Evolutionary conservation across 768 basidiomycete genomes (phyloP).

Genomic region (Auricularia heimuer): DNA sequence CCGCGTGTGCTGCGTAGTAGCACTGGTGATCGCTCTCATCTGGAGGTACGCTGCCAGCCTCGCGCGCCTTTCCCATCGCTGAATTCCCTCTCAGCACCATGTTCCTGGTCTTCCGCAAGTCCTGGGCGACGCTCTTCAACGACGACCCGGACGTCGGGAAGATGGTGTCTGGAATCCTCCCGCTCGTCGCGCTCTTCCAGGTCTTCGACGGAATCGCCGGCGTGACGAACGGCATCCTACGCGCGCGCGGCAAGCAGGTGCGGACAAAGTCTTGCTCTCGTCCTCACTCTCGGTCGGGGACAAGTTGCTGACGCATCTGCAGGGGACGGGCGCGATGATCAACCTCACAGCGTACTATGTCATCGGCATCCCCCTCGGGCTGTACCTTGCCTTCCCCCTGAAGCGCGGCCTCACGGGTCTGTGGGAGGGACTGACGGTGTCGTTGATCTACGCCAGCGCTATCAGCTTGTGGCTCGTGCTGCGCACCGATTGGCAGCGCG

Average conservation of each 20-base stretch:
- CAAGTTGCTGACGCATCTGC: neutral
- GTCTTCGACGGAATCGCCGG: constrained; percentile 72
- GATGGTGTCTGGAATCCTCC: constrained; percentile 52
- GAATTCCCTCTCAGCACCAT: constrained; percentile 28
- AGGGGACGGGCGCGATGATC: constrained; percentile 50
- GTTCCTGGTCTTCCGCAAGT: constrained; percentile 50
- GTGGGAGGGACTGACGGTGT: constrained; percentile 74
- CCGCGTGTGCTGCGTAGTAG: constrained; percentile 54
- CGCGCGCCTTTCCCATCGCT: neutral
- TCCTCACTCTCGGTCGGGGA: neutral
- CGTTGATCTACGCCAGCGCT: constrained; percentile 48
- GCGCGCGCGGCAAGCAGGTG: constrained; percentile 73
- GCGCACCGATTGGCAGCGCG: constrained; percentile 56
- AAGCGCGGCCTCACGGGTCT: constrained; percentile 58
- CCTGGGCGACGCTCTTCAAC: constrained; percentile 72
- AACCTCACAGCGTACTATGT: constrained; percentile 73
- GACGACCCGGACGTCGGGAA: constrained; percentile 33
- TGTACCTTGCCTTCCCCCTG: constrained; percentile 62
- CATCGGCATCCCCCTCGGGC: constrained; percentile 73
- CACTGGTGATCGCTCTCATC: constrained; percentile 49
- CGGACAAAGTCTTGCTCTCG: constrained; percentile 6
- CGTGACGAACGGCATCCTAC: constrained; percentile 66
- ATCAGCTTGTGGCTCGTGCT: constrained; percentile 47
- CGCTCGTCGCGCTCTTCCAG: constrained; percentile 71
- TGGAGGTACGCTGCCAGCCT: constrained; percentile 38